These are phyloP conservation scores for Aspergillus cejpii DNA, from an alignment of 2,329 filamentous ascomycete species.

Conservation along the genomic window DNA sequence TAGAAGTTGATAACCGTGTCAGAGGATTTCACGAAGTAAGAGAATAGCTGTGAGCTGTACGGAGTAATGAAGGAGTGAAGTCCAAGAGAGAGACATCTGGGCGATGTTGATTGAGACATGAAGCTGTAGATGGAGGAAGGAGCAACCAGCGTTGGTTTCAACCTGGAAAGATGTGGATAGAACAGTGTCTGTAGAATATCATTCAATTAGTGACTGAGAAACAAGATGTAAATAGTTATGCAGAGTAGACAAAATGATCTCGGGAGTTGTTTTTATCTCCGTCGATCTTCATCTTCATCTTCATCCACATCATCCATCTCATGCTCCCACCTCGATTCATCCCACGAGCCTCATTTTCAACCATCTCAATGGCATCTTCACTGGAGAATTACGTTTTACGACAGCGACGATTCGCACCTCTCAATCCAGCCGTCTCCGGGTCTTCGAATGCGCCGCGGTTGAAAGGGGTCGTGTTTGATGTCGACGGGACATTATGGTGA, in stretches of 20 bases:
- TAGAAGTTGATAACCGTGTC: not conserved
- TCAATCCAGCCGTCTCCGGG: conserved; percentile 32
- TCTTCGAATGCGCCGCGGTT: conserved; percentile 39
- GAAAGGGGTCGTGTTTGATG: conserved; percentile 72
- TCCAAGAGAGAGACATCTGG: too few species aligned
- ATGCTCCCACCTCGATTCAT: conserved; percentile 1
- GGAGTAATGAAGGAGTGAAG: not conserved
- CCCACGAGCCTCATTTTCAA: not conserved
- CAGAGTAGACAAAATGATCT: too few species aligned
- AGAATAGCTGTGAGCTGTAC: not conserved
- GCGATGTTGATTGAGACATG: not conserved
- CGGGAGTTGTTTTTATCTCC: not conserved
- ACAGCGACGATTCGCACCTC: conserved; percentile 46
- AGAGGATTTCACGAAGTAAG: not conserved
- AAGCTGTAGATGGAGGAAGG: not conserved
- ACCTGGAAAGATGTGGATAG: too few species aligned
- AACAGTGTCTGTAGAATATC: too few species aligned
- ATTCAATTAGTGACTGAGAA: too few species aligned
- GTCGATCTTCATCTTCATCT: too few species aligned
- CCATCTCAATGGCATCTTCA: conserved; percentile 22
- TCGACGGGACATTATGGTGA: conserved; percentile 88
- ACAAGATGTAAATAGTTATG: too few species aligned
- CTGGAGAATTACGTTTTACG: conserved; percentile 20
- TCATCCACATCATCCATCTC: not conserved
- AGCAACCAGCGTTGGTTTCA: not conserved